phyloP scores from a whole-genome alignment of 176 grass and related monocot genomes.

The Triticum aestivum region IWGSC_CS_RefSeq_v2.1 NC_057813.1:593595313-593595812 shows the following conservation, averaged over 20 bases:
- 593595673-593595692: constrained; percentile 2
- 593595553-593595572: constrained; percentile 53
- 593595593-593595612: constrained; percentile 41
- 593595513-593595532: constrained; percentile 36
- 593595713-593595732: constrained; percentile 42
- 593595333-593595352: constrained; percentile 30
- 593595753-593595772: constrained; percentile 39
- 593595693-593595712: background rate
- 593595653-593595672: background rate
- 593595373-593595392: too few species aligned
- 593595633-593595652: background rate
- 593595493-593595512: constrained; percentile 21
- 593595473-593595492: constrained; percentile 41
- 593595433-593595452: too few species aligned
- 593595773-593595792: constrained; percentile 40
- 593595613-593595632: constrained; percentile 49
- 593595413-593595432: too few species aligned
- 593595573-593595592: constrained; percentile 55
- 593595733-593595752: constrained; percentile 30
- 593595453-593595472: constrained; percentile 27
- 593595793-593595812: constrained; percentile 37
- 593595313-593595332: constrained; percentile 41
- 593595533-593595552: constrained; percentile 40
- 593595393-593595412: too few species aligned
- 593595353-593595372: too few species aligned